Percentiles rank a stretch among this genome's conserved stretches.
Evolutionary conservation across 345 rosid species (phyloP).

Genomic region (Tarenaya hassleriana): DNA sequence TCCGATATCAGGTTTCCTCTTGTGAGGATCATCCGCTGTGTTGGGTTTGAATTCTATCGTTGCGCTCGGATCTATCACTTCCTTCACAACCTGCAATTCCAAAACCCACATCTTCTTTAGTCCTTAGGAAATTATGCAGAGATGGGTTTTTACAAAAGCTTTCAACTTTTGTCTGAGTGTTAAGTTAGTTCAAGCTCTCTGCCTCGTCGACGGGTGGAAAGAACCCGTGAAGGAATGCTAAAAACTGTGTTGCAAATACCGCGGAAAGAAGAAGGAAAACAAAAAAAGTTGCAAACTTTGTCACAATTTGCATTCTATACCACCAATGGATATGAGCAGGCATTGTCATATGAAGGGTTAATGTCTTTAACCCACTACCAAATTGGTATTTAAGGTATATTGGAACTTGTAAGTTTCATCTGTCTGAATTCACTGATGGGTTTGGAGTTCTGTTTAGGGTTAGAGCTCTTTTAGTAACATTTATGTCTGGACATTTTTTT

Average conservation of each 20-base stretch:
- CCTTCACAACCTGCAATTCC: slow-evolving; percentile 67
- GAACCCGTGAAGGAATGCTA: not conserved
- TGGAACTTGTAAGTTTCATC: no score
- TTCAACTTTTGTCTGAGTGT: not conserved
- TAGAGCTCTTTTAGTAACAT: no score
- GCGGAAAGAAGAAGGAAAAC: not conserved
- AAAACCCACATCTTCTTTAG: slow-evolving; percentile 3
- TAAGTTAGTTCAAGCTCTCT: no score
- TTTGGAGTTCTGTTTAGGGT: no score
- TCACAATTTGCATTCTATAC: not conserved
- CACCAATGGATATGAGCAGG: no score
- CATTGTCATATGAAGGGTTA: no score
- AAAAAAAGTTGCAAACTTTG: not conserved
- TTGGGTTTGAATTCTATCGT: slow-evolving; percentile 81
- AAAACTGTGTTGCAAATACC: not conserved
- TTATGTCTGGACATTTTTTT: not conserved
- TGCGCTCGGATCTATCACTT: slow-evolving; percentile 90
- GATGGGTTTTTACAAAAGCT: not conserved
- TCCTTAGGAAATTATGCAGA: not conserved
- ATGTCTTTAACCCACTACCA: no score
- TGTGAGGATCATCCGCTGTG: slow-evolving; percentile 95
- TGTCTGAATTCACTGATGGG: no score
- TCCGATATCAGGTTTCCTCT: slow-evolving; percentile 89
- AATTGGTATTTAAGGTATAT: no score
- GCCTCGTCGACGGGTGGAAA: not conserved